A percentile compares a stretch with the other conserved stretches of the same genome.
Evolutionary conservation across 106 monocot species (phyloP).

Genomic region (Alisma plantagoaquatica): DNA sequence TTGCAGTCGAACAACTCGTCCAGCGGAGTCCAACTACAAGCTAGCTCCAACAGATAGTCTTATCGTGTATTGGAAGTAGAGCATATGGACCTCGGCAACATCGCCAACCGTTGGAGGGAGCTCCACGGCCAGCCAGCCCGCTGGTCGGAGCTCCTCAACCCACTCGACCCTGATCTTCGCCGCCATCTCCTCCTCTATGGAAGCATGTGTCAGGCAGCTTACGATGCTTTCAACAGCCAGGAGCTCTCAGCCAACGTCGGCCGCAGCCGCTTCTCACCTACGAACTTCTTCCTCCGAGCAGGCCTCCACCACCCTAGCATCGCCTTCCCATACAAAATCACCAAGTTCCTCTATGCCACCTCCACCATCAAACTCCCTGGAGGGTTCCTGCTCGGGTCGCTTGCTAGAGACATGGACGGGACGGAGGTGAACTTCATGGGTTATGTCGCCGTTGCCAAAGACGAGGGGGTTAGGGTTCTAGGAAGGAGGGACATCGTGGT

Average conservation of each 20-base stretch:
- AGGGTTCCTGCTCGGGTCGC: slow-evolving; percentile 51
- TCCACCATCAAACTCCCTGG: slow-evolving; percentile 42
- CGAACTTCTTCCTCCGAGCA: slow-evolving; percentile 35
- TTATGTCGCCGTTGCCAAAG: slow-evolving; percentile 12
- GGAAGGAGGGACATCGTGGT: slow-evolving; percentile 17
- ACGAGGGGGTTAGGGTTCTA: slow-evolving; percentile 2
- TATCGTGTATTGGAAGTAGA: too few relatives aligned
- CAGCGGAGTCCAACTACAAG: too few relatives aligned
- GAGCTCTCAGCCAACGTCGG: slow-evolving; percentile 40
- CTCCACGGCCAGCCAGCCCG: slow-evolving; percentile 41
- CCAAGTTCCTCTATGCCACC: slow-evolving; percentile 70
- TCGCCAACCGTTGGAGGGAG: slow-evolving; percentile 46
- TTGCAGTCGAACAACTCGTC: too few relatives aligned
- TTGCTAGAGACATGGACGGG: slow-evolving; percentile 17
- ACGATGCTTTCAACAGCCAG: slow-evolving; percentile 58
- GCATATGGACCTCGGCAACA: too few relatives aligned
- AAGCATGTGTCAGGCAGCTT: slow-evolving; percentile 44
- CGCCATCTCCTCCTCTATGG: slow-evolving; percentile 45
- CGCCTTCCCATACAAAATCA: slow-evolving; percentile 38
- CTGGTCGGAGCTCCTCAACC: slow-evolving; percentile 61
- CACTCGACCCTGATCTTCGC: slow-evolving; percentile 64
- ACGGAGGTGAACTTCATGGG: slow-evolving; percentile 5
- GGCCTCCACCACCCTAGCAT: too few relatives aligned
- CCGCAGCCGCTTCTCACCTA: slow-evolving; percentile 27
- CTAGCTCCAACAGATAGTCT: too few relatives aligned